Base-by-base conservation (phyloP, 1,284 basidiomycete species). In the Pterulicium gracile region DNA sequence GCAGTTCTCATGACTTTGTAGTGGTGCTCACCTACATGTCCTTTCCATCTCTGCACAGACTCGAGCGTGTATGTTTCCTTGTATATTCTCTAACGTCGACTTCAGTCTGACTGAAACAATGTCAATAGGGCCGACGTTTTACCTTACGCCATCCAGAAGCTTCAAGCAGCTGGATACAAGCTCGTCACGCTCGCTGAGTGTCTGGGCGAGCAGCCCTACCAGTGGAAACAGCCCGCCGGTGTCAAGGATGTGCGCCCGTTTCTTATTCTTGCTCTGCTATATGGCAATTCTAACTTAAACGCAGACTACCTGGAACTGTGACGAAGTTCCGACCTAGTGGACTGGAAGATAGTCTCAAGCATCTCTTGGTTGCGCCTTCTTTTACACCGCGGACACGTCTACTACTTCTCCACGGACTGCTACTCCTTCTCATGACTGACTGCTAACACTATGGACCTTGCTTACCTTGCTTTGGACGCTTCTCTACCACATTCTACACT, bases 111-210 rank as follows among this genome's bases (percentile, higher is more conserved):
- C n/a, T n/a, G n/a, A n/a, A n/a, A n/a, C n/a, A n/a, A n/a, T 39
- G 14, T 35, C 24, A 15, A 35, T 23, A 45, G 44, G 17, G 14
- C 27, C 18, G 7, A 46, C 4, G 45, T 46, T 3, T 17, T 46
- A 5, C 45, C 45, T 4, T 34, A 46, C 24, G 39, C 39, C 19
- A 46, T 46, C 45, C 13, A 5, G 10, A 42, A 42, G 17, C 34
- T 46, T 19, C 45, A 46, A 23, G 21, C 7, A 4, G 45, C 45
- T 24, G 45, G 45, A 5, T 46, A 46, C 45, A 3, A 46, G 22
- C 34, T 46, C 4, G 45, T 46, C 18, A 46, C 45, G 4, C 45
- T 46, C 36, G 45, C 45, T 21, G 45, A 46, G 23, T 46, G 45
- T 34, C 34, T 42, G n/a, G 45, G 45, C 21, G n/a, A 13, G 14